Base-by-base conservation (phyloP, 441 rosid genomes). In the Populus hybrid region DNA sequence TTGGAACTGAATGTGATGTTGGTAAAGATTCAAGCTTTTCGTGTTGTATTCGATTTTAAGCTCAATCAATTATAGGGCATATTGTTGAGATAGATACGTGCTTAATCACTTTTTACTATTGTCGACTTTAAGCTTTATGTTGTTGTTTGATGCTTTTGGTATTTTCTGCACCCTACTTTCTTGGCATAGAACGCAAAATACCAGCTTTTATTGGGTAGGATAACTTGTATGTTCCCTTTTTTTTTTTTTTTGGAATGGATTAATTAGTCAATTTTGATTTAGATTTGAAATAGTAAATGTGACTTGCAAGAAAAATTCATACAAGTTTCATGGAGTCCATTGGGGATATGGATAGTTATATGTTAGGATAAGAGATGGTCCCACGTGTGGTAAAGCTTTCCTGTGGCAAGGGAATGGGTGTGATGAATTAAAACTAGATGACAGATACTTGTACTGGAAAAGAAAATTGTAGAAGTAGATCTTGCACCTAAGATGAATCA, bases 1-100 rank as follows among this genome's bases (percentile, higher is more conserved):
- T 91, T 81, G 99, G 99, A 38, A 92, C 93, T 4, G 98, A 94
- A 80, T 95, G 98, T 40, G 98, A 95, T 74, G 92, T 94, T 78
- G 97, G 98, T 92, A 88, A 71, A 70, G 26, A 16, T 53, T 28
- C 71, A 30, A 64, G 67, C 28, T 64, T 21, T 64, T 23, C 16
- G 67, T 64, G 11, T 64, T 21, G 32, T 18, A 21, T 64, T 64
- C 16, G 30, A 8, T 64, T 64, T 23, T 14, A 4, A 4, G 57
- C 57, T 4, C 57, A 50, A 50, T 50, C 57, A 50, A 14, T 50
- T 50, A 50, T 50, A 12, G 19, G 57, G 19, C 19, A 14, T 46
- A 46, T 14, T 14, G 3, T 14, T 46, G 7, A 46, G 57, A 46
- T 46, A 46, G 57, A 46, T 46, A 46, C 1, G 57, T 14, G 46